A percentile compares a stretch with the other conserved stretches of the same genome.
Conservation (phyloP, 73 alveolate genomes). For the Tetrahymena elliotti region DNA sequence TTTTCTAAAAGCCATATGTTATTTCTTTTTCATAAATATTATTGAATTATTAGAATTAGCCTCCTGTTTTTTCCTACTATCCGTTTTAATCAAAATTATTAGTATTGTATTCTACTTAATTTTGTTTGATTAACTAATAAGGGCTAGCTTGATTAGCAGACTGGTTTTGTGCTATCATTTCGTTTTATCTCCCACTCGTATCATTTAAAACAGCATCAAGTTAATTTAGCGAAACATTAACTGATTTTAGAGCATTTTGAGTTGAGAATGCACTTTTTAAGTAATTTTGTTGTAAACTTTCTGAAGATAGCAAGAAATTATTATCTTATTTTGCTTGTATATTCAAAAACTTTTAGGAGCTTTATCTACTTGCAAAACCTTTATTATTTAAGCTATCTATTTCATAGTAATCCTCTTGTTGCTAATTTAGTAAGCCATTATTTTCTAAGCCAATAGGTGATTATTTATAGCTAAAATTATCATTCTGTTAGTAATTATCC, state of each 20-base stretch:
- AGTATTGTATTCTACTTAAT: too few species aligned
- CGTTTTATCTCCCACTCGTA: background rate
- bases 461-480: background rate
- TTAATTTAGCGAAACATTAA: background rate
- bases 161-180: background rate
- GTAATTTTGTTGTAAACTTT: background rate
- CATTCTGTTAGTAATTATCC: too few species aligned
- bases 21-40: too few species aligned
- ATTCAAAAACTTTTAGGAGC: background rate
- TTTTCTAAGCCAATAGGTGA: background rate
- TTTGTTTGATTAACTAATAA: too few species aligned
- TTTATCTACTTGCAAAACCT: background rate
- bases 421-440: too few species aligned
- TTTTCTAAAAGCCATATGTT: too few species aligned
- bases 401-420: background rate
- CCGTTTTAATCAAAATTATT: too few species aligned
- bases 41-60: too few species aligned
- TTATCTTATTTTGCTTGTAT: background rate
- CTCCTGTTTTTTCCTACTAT: background rate
- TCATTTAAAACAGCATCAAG: background rate
- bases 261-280: background rate
- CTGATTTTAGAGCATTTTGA: background rate
- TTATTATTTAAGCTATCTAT: background rate
- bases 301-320: background rate
- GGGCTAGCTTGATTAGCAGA: background rate